A percentile compares a stretch with the other conserved stretches of the same genome.
Conservation (phyloP, 1,284 basidiomycete species). For the Ganoderma lucidum region DNA sequence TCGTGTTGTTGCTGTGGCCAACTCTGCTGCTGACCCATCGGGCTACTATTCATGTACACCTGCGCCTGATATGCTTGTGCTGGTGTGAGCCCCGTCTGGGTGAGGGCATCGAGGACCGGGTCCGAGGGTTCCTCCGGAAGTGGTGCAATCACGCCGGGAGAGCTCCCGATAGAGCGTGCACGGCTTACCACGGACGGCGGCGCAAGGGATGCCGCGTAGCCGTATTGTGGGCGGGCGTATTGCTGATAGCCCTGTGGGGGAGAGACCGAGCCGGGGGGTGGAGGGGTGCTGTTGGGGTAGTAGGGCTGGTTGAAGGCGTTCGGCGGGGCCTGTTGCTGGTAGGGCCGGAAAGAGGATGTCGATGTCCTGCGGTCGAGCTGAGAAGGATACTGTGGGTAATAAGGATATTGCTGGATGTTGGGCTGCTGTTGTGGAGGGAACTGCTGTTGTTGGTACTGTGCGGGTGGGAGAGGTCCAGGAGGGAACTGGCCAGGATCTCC, state of each 20-base stretch:
- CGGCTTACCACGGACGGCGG: slow-evolving; percentile 52
- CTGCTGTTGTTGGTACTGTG: slow-evolving; percentile 39
- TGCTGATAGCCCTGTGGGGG: slow-evolving; percentile 35
- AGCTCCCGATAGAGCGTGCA: slow-evolving; percentile 60
- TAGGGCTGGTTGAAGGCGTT: slow-evolving; percentile 37
- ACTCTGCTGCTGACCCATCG: slow-evolving; percentile 33
- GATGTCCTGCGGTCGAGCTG: slow-evolving; percentile 42
- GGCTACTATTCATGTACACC: slow-evolving; percentile 59
- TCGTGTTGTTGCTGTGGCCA: slow-evolving; percentile 16
- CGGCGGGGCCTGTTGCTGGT: slow-evolving; percentile 34
- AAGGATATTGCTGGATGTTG: slow-evolving; percentile 40
- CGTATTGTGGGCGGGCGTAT: slow-evolving; percentile 36
- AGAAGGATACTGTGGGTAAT: slow-evolving; percentile 39
- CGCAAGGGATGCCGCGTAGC: slow-evolving; percentile 42
- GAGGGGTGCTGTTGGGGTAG: slow-evolving; percentile 25
- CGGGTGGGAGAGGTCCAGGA: slow-evolving; percentile 24
- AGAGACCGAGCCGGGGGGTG: slow-evolving; percentile 9
- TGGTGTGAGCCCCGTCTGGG: slow-evolving; percentile 67
- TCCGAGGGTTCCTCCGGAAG: slow-evolving; percentile 66
- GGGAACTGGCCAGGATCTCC: slow-evolving; percentile 28
- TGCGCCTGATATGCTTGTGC: slow-evolving; percentile 84
- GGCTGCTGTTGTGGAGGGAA: slow-evolving; percentile 44
- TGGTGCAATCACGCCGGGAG: slow-evolving; percentile 55
- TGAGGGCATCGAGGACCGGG: slow-evolving; percentile 53
- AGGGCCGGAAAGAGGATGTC: slow-evolving; percentile 36